Base-by-base conservation (phyloP, 2,329 filamentous ascomycete genomes). In the Venturiaceae sp. region DNA sequence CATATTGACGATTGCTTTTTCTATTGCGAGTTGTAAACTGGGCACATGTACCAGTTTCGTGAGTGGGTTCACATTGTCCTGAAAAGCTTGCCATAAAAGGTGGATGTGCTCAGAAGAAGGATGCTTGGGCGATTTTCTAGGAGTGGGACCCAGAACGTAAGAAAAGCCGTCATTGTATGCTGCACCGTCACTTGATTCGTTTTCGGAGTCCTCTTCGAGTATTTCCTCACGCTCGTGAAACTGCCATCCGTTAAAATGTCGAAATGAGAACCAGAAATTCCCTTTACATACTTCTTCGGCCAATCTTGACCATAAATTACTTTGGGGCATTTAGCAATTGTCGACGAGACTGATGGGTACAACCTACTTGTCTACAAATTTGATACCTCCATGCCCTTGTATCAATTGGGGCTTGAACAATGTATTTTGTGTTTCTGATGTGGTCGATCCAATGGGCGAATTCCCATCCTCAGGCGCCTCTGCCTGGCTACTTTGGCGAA, bases 21-120 rank as follows among this genome's bases (percentile, higher is more conserved):
- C 54, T 34, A 69, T 62, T 21, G 59, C 59, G n/a, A 60, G 60
- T 57, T 65, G 63, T 30, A 68, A 63, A n/a, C 66, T 64, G 33
- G 55, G 55, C 11, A 50, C 41, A 50, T 57, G 55, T 11, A 57
- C 30, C 37, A 68, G 52, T 54, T 67, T 68, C 3, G 61, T 63
- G 9, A 68, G 54, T 28, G 66, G 66, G 57, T 67, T 60, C n/a
- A 68, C 62, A 26, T 65, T 65, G 8, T 64, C 61, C n/a, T 64
- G 30, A 56, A 66, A 67, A 21, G 60, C 59, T 39, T 66, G 63
- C 66, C 65, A 68, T 19, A 68, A 54, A 23, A 60, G 39, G 30
- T 28, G 33, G 30, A 61, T 58, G 13, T 53, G 52, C 9, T 47
- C 36, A 16, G 16, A 30, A 26, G 53, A 21, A 37, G 36, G 26